These are phyloP conservation scores for Mycena metata DNA, from an alignment of 768 basidiomycete species.

Conservation along the genomic window DNA sequence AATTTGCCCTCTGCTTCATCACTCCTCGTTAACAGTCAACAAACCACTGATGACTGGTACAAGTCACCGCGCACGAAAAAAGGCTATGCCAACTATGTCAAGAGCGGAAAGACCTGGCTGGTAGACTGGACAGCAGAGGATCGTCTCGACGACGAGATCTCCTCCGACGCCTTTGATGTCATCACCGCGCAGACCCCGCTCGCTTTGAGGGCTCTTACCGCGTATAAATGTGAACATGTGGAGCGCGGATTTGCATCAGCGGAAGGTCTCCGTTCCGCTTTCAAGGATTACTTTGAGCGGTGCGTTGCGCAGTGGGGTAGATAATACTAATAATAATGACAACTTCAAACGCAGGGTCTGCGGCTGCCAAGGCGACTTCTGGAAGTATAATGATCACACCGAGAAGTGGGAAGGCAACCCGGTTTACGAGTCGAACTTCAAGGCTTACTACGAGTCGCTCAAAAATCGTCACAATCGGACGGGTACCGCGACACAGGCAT, in stretches of 20 bases:
- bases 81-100: constrained; percentile 40
- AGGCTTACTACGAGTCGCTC: constrained; percentile 37
- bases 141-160: constrained; percentile 3
- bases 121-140: constrained; percentile 15
- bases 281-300: constrained; percentile 40
- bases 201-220: constrained; percentile 34
- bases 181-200: constrained; percentile 34
- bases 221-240: constrained; percentile 41
- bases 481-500: constrained; percentile 33
- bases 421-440: constrained; percentile 37
- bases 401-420: constrained; percentile 39
- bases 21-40: constrained; percentile 24
- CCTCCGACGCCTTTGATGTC: constrained; percentile 30
- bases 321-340: neutral
- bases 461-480: constrained; percentile 37
- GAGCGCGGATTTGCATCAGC: constrained; percentile 35
- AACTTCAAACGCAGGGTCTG: constrained; percentile 24
- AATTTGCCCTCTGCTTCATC: too few species aligned
- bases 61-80: constrained; percentile 33
- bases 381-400: constrained; percentile 34
- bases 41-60: constrained; percentile 41
- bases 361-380: constrained; percentile 39
- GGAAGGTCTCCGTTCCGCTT: constrained; percentile 38
- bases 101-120: constrained; percentile 35
- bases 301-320: neutral